phyloP scores from a whole-genome alignment of 2,329 filamentous ascomycete species.

The Colletotrichum neosansevieriae region DNA sequence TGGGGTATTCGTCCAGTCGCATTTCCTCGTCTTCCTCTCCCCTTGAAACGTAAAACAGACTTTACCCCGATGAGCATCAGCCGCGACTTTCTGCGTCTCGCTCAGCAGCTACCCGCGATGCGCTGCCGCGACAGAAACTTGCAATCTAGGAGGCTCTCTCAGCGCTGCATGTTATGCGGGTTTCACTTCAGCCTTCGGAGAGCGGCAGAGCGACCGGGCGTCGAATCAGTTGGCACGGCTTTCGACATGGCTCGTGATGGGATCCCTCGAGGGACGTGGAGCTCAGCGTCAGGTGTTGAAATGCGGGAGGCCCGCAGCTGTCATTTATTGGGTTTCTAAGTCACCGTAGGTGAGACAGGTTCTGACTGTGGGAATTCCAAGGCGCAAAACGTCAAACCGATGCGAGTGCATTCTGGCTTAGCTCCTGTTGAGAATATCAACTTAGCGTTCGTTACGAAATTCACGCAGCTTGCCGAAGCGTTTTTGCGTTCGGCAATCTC shows the following conservation, averaged over 20 bases:
- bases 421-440: neutral
- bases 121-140: neutral
- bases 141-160: neutral
- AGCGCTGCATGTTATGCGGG: neutral
- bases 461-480: neutral
- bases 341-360: no score
- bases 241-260: no score
- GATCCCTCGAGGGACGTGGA: no score
- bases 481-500: neutral
- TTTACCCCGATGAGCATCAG: neutral
- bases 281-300: no score
- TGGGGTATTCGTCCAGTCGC: slow-evolving; percentile 11
- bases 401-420: no score
- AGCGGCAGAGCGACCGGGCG: no score
- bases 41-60: slow-evolving; percentile 27
- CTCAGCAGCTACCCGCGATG: neutral
- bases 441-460: neutral
- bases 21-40: slow-evolving; percentile 3
- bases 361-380: no score
- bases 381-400: no score
- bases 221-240: no score
- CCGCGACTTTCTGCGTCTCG: slow-evolving; percentile 27
- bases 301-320: no score
- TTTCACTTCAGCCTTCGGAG: neutral
- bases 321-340: no score